Evolutionary conservation across 495 filamentous ascomycete genomes (phyloP), one percentile per base, ranked within the genome.

Genomic region (Aspergillus incahuasiensis): DNA sequence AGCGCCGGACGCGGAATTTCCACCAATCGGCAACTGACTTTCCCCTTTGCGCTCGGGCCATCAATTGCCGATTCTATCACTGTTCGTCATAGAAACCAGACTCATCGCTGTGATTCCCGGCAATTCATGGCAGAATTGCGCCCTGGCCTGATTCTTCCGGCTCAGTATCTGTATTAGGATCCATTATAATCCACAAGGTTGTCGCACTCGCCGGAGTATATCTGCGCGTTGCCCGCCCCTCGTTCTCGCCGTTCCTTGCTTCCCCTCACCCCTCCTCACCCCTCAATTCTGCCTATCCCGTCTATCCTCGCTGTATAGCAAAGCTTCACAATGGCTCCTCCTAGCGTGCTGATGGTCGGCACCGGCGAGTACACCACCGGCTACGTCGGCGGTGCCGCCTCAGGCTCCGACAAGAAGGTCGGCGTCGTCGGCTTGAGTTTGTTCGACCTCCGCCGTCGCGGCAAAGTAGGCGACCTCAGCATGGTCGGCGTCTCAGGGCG

Each of bases 321-420:
- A 5, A 28, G 16, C 45, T 30, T 16, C 19, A 45, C 21, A 9
- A 56, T 56, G 54, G 54, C 46, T 34, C 54, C 54, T 50, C 54
- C 54, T 8, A 50, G 39, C 12, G 54, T 56, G 46, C 30, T 56
- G 16, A 56, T 56, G 86, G 82, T 95, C 34, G 89, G 90, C 22
- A 92, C 89, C n/a, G 90, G 92, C 54, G 91, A 97, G 75, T 96
- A 96, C 80, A 97, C 92, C 58, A 96, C 92, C 43, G 90, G 90
- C 35, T 94, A 90, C 63, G 88, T 91, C 58, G 89, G 87, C 44
- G 84, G 82, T 61, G 86, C 83, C 44, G 85, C 82, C 44, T 92
- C 89, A 1, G 80, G 79, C 9, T 91, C 88, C 28, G 90, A 95
- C 79, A 95, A 95, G 76, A 95, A 95, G 65, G 86, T 96, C 15